Base-by-base conservation (phyloP, 1,284 basidiomycete species). In the Papiliotrema nemorosa region DNA sequence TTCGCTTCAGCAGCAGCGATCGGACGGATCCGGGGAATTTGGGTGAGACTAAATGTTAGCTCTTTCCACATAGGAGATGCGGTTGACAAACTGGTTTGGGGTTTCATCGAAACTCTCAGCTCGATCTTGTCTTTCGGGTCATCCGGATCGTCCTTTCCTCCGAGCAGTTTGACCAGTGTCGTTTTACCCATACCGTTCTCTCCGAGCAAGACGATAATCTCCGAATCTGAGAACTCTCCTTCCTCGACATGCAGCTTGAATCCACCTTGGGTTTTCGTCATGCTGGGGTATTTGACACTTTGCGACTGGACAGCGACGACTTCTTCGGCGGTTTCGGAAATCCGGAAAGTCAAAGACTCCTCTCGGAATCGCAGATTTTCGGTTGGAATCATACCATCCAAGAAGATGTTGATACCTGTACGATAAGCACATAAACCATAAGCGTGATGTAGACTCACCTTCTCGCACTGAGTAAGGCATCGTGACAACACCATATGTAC, bases 111-210 rank as follows among this genome's bases (percentile, higher is more conserved):
- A 13, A 97, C 90, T 6, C 84, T 57, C 56, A 84, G 80, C 76
- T 86, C 84, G 34, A 74, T 57, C 73, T 86, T 87, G 73, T 89
- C 86, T 27, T 83, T 81, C 73, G 86, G 85, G 55, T 82, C 75
- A 76, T 97, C 93, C 7, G 93, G 91, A 21, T 81, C 83, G 58
- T 91, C 84, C 67, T 78, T 79, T 44, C 92, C 93, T 7, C 90
- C 90, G 49, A 97, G 80, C 48, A 97, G 78, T 58, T 91, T 87
- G 53, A 97, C 89, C 70, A 97, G 89, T 0, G 92, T 97, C 43
- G 93, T 96, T 81, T 97, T 97, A 41, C 92, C 92, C 10, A 90
- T 97, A 49, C 92, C 92, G 74, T 97, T 97, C 80, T 97, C 92
- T 55, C 92, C 92, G 31, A 97, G 79, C 85, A 97, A 88, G 70